Base-by-base conservation (phyloP, 441 rosid species). In the Pelargonium fulgidum region DNA sequence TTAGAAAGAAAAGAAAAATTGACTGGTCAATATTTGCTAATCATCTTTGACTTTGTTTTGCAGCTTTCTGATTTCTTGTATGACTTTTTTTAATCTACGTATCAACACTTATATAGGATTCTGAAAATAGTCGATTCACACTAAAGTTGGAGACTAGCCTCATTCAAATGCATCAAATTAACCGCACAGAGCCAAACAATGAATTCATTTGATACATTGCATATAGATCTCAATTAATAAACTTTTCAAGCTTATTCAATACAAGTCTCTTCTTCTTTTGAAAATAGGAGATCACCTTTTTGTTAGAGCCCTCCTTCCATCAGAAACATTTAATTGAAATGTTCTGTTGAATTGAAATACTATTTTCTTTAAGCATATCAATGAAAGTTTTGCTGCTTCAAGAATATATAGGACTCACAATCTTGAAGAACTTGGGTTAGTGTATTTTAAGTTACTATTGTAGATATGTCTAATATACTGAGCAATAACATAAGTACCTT, bases 21-120 rank as follows among this genome's bases (percentile, higher is more conserved):
- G 20, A 69, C 24, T 62, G 56, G 7, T 61, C 48, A 45, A 52
- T 16, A 11, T 36, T 3, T 19, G 62, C 64, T 64, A 58, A 12
- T 33, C 19, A 22, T 70, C 59, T 12, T 65, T 68, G 29, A 22
- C 26, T 10, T 36, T 39, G 16, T 65, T 59, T 47, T 68, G 68
- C 22, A 10, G 12, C n/a, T 7, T 24, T 67, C 10, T 0, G 63
- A 11, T 39, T 17, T 47, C 36, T 5, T 13, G 44, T 5, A 44
- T 62, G 52, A 59, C 10, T 13, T 7, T 72, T 42, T 47, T 29
- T 29, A 29, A 29, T 29, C 33, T 29, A 29, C 33, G 2, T 29
- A 2, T 29, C 33, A 29, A 29, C 33, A 29, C 33, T 29, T 52
- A 52, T 52, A 52, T 52, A 14, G 19, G 6, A 52, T 52, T 52